These are phyloP conservation scores for Lagenidium giganteum DNA, from an alignment of 352 stramenopile genomes.

Conservation along the genomic window DNA sequence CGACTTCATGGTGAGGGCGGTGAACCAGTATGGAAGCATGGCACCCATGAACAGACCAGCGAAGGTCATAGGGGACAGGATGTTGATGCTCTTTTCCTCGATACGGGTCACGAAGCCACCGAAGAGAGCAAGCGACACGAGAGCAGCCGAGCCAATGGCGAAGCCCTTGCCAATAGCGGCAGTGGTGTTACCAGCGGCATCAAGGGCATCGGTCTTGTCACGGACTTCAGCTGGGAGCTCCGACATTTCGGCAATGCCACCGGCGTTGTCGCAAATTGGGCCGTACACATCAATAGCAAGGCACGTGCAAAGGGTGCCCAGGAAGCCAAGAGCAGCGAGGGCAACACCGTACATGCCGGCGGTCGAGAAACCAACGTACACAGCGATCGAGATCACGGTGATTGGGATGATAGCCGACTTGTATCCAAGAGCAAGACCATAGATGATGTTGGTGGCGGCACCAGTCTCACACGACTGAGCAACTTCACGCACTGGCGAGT, in stretches of 20 bases:
- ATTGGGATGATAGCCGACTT: conserved; percentile 99
- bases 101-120: conserved; percentile 98
- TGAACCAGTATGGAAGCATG: conserved; percentile 99
- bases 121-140: conserved; percentile 98
- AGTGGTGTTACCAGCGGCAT: conserved; percentile 99
- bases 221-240: conserved; percentile 95
- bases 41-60: conserved; percentile 98
- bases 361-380: conserved; percentile 97
- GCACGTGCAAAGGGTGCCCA: conserved; percentile 97
- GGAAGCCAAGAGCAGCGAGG: conserved; percentile 98
- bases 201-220: conserved; percentile 99
- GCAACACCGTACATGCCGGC: conserved; percentile 97
- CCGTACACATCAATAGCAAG: conserved; percentile 99
- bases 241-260: conserved; percentile 99
- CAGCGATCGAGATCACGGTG: conserved; percentile 95
- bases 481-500: conserved; percentile 94
- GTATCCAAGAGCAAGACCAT: conserved; percentile 98
- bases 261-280: conserved; percentile 99
- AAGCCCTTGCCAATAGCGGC: conserved; percentile 99
- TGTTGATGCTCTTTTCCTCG: conserved; percentile 94
- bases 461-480: conserved; percentile 97
- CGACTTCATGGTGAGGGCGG: conserved; percentile 99
- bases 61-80: conserved; percentile 97
- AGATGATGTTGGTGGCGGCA: conserved; percentile 99
- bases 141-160: conserved; percentile 97